Evolutionary conservation across 345 rosid species (phyloP).

Genomic region (Xanthoceras sorbifolium): DNA sequence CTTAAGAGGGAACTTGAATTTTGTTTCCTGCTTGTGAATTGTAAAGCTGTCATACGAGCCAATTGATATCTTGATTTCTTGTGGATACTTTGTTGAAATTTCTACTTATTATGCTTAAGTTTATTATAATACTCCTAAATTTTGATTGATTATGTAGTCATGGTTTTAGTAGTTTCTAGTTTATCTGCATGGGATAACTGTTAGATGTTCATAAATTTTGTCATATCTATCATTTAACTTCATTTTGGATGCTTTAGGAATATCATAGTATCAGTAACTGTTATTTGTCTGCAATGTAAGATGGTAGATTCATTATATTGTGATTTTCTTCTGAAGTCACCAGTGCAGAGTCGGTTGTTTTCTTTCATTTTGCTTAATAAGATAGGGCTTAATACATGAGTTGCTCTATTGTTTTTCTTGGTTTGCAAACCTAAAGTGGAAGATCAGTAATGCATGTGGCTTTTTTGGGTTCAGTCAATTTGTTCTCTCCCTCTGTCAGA

Average conservation of each 20-base stretch:
- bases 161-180: neutral
- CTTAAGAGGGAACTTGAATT: slow-evolving; percentile 21
- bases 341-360: neutral
- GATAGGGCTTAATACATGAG: neutral
- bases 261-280: neutral
- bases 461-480: neutral
- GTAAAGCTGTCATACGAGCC: slow-evolving; percentile 18
- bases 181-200: neutral
- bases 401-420: neutral
- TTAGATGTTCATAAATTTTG: neutral
- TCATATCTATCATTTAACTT: neutral
- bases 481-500: neutral
- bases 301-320: neutral
- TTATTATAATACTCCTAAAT: neutral
- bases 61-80: neutral
- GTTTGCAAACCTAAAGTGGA: neutral
- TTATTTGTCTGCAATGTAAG: neutral
- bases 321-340: neutral
- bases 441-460: neutral
- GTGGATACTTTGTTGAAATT: neutral
- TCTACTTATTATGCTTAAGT: neutral
- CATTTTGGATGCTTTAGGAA: neutral
- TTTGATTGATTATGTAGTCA: neutral
- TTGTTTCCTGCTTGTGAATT: slow-evolving; percentile 21
- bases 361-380: neutral